Evolutionary conservation across 768 basidiomycete genomes (phyloP), one percentile per base, ranked within the genome.

Genomic region (Termitomyces sp.): DNA sequence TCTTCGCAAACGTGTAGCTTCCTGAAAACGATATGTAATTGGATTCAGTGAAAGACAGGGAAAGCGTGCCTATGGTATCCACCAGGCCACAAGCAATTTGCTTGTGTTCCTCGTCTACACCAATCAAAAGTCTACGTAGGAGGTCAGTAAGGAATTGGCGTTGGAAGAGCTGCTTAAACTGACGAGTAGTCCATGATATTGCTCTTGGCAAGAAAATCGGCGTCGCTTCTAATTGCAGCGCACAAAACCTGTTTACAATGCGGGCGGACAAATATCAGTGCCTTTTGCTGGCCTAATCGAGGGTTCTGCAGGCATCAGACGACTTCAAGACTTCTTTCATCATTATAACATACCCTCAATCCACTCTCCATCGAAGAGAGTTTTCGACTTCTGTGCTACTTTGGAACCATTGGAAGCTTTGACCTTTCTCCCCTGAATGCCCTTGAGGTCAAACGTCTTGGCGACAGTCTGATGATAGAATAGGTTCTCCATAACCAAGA

Each of bases 131-230:
- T 9, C 88, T 90, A 28, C 13, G 40, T 39, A 13, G 18, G 2
- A 39, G 13, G 33, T 42, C 49, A 55, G 32, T 40, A 33, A 49
- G 7, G 15, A 32, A n/a, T 32, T n/a, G 18, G 6, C 18, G 39
- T 36, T 8, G 55, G 24, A 44, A 42, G 22, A 36, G 15, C n/a
- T 11, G 11, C 16, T 28, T 22, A n/a, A 18, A 77, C 87, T 62
- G 67, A 89, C 86, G 90, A 91, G 66, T 92, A 94, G 68, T 94
- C 92, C 89, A 93, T 92, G 66, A 93, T 91, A 63, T 91, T 90
- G 66, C 87, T 89, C 66, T 75, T 81, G 0, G 88, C 79, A 35
- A 94, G 75, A 68, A 89, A 94, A 2, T 89, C 90, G 4, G 88
- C 86, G 67, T 93, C 92, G 48, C 76, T 81, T 64, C 74, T 80